Percentiles rank a stretch among this genome's conserved stretches.
Conservation (phyloP, 371 early-diverging fungal genomes). For the Fennellomyces sp. region DNA sequence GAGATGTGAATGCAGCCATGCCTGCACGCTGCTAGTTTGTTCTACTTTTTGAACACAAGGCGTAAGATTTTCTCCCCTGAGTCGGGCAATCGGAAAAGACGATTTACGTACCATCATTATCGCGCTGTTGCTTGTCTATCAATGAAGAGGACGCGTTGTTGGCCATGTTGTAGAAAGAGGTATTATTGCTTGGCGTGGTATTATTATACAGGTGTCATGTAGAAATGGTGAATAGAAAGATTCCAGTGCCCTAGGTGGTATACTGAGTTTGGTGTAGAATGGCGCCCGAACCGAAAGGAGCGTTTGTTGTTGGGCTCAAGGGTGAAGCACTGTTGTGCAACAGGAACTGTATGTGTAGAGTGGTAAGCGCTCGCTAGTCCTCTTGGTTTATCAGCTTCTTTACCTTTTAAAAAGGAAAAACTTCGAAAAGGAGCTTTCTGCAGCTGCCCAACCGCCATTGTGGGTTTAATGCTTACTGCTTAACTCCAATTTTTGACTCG, state of each 20-base stretch:
- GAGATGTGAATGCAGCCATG: conserved; percentile 43
- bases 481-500: not conserved
- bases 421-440: not conserved
- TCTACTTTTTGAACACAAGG: not conserved
- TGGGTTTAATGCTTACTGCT: not conserved
- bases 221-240: not conserved
- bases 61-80: not conserved
- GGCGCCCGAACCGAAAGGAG: too few relatives aligned
- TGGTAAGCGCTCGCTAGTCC: not conserved
- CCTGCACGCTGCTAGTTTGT: conserved; percentile 33
- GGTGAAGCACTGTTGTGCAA: too few relatives aligned
- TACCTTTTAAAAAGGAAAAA: not conserved
- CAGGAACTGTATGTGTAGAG: not conserved
- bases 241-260: not conserved
- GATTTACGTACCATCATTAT: not conserved
- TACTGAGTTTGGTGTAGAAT: not conserved
- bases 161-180: not conserved
- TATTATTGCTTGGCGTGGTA: not conserved
- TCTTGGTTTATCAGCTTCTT: not conserved
- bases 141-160: not conserved
- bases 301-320: not conserved
- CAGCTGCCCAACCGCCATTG: not conserved
- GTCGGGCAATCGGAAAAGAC: too few relatives aligned
- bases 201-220: not conserved
- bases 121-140: not conserved